Evolutionary conservation across 805 yeast species (phyloP), one percentile per base, ranked within the genome.

Genomic region (Blastobotrys peoriensis): DNA sequence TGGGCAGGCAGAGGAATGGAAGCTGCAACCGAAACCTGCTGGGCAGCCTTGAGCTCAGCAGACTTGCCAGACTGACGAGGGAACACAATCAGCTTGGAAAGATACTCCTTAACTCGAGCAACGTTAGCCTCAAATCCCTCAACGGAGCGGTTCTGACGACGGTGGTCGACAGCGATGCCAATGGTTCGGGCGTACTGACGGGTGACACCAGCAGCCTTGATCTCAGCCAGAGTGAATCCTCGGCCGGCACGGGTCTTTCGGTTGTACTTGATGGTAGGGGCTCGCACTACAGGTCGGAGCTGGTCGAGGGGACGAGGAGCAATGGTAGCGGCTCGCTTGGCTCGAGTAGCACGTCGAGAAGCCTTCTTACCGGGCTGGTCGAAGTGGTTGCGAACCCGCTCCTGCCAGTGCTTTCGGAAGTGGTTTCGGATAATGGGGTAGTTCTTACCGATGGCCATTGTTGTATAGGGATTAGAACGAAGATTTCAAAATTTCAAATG

Each of bases 361-460:
- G 76, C 88, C 83, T 93, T 93, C 83, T 91, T 88, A 74, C 98
- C 98, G 69, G 98, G 96, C 81, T 93, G 98, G 91, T 93, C 97
- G 71, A 93, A 85, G 88, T 94, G 98, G 67, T 87, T 96, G 74
- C 80, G 86, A 81, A 93, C 99, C 71, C 98, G 86, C 76, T 87
- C 95, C 79, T 93, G 98, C 98, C 98, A 93, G 95, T 91, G 91
- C 86, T 91, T 91, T 82, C 97, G 85, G 95, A 91, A 91, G 81
- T 93, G 98, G 84, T 91, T 91, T 84, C 86, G 87, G 82, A 86
- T 85, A 79, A 91, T 79, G 81, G 98, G 96, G 79, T 88, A 82
- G 80, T 91, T 91, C 89, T 93, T 91, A 66, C 93, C 76, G 82
- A 93, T 88, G 76, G 98, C 98, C 89, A 74, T 54, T 47, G 21